Evolutionary conservation across 164 flowering plant genomes (phyloP), one percentile per base, ranked within the genome.

Genomic region (Magnolia sinica): DNA sequence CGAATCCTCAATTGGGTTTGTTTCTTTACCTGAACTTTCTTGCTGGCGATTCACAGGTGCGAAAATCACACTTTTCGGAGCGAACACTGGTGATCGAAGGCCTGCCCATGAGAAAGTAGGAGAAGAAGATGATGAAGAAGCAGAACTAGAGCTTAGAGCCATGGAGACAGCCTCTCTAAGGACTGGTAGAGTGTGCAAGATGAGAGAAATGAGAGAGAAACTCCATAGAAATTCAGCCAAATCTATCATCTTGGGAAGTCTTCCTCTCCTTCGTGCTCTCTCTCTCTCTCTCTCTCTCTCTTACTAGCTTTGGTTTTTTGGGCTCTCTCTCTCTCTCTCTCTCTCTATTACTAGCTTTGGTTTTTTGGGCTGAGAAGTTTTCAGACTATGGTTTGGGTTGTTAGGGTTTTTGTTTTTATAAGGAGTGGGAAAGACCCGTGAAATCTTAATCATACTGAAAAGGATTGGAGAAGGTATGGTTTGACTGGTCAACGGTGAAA

Each of bases 161-260:
- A 84, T 73, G 70, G 50, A 51, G 3, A 77, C 31, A 71, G 24
- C 66, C 66, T 68, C 76, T 20, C 22, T 63, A 64, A 79, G 68
- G 16, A 73, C 49, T 29, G 24, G 77, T 55, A 80, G 14, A 18
- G 76, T 75, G 61, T 75, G 71, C 7, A 73, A 6, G 31, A 78
- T 2, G 24, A 81, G 59, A 72, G 78, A 83, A 74, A 77, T 24
- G n/a, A 81, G 27, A 45, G 83, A 81, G 76, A 78, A 81, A 51
- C 66, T 73, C 84, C 84, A 78, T 6, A 78, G 37, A 49, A 79
- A 27, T 10, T 79, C 81, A 49, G 78, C 77, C 24, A 76, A 16
- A 73, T 76, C 74, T 20, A 77, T 58, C 82, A 77, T 75, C 50
- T 22, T 74, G 8, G 11, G 31, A 18, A 58, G 14, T 7, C 18